Conservation (phyloP, 495 filamentous ascomycete species). For the Talaromyces proteolyticus region DNA sequence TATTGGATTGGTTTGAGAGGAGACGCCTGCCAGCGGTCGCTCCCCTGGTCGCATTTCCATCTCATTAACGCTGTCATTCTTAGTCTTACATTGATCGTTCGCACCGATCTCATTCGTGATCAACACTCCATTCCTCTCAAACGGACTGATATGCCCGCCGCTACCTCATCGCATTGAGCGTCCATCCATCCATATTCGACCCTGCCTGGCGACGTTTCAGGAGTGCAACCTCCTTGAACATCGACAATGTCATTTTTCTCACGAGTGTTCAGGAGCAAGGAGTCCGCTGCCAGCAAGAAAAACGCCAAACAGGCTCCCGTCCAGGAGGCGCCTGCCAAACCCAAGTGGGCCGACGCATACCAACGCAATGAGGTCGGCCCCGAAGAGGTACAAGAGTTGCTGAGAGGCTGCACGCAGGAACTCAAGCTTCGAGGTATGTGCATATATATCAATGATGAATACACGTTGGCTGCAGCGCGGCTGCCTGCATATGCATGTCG, state of each 20-base stretch:
- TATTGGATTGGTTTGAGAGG: not conserved
- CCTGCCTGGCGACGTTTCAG: too few species aligned
- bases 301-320: constrained; percentile 45
- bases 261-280: constrained; percentile 64
- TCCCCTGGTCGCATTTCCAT: too few species aligned
- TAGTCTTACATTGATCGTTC: too few species aligned
- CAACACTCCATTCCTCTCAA: too few species aligned
- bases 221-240: not conserved
- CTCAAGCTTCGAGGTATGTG: constrained; percentile 87
- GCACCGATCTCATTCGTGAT: too few species aligned
- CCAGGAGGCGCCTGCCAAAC: constrained; percentile 52
- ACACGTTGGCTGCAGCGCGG: too few species aligned
- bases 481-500: too few species aligned
- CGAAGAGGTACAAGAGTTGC: constrained; percentile 83
- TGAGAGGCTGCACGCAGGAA: constrained; percentile 80
- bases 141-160: not conserved
- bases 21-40: too few species aligned
- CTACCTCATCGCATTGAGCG: not conserved
- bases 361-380: constrained; percentile 77
- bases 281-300: constrained; percentile 55
- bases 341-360: constrained; percentile 88
- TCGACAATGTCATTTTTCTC: constrained; percentile 57
- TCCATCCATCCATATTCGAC: not conserved
- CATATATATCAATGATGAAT: too few species aligned
- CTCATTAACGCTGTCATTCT: too few species aligned